These are phyloP conservation scores for Cicer cuneatum DNA, from an alignment of 306 rosid genomes.

Conservation along the genomic window DNA sequence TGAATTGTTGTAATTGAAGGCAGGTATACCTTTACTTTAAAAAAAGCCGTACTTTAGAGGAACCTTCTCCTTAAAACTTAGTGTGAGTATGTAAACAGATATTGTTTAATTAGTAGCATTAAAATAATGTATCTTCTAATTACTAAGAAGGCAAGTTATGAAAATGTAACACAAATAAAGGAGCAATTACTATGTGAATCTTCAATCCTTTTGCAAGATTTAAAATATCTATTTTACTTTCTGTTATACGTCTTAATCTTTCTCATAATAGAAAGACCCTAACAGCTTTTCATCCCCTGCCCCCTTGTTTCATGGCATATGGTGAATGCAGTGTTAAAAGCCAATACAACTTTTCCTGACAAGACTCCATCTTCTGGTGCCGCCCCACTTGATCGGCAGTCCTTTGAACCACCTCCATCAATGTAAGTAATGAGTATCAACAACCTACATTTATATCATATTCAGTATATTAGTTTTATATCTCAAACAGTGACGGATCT, in stretches of 20 bases:
- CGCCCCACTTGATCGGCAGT: constrained; percentile 70
- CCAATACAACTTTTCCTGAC: constrained; percentile 69
- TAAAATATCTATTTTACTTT: background rate
- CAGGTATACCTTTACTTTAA: background rate
- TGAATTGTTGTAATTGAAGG: background rate
- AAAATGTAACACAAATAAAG: background rate
- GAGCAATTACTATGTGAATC: background rate
- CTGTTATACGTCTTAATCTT: background rate
- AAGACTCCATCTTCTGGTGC: constrained; percentile 70
- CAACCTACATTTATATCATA: constrained; percentile 7
- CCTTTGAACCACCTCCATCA: constrained; percentile 76
- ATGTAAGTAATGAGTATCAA: constrained; percentile 63
- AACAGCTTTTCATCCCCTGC: background rate
- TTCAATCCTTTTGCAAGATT: constrained; percentile 5
- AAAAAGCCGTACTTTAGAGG: background rate
- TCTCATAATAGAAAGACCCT: constrained; percentile 22
- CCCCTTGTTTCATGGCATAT: constrained; percentile 32
- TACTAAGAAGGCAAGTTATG: background rate
- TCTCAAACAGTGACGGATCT: background rate
- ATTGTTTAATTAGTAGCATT: no score
- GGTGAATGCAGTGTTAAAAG: constrained; percentile 76
- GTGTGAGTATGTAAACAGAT: background rate
- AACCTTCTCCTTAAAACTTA: background rate
- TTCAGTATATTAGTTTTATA: constrained; percentile 30
- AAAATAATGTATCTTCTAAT: no score